Base-by-base conservation (phyloP, 345 rosid genomes). In the Mangifera indica region DNA sequence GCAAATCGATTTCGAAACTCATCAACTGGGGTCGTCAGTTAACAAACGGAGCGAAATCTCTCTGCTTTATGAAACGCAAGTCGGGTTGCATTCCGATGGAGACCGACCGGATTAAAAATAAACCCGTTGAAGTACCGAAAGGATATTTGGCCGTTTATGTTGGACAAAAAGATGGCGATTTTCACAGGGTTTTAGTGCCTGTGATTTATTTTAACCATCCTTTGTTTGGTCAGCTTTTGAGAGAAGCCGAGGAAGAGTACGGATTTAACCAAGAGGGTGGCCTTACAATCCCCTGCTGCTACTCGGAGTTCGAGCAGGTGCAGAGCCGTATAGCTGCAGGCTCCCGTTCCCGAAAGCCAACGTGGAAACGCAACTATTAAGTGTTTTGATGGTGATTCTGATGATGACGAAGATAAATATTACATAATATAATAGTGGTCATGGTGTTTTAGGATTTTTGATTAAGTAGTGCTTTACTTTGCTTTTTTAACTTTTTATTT, bases 161-260 rank as follows among this genome's bases (percentile, higher is more conserved):
- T 52, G 99, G 98, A 40, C 83, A 86, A 76, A 82, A 87, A 51
- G 96, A 87, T 67, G 86, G 85, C 2, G 98, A 92, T 37, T 85
- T 78, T 77, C 88, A 83, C 54, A 70, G 98, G 69, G 96, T 92
- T 72, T 60, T 91, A 77, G 88, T 95, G 37, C 99, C 99, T 3
- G 89, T 95, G 51, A 85, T 95, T 68, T 89, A 95, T 80, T 84
- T 90, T 71, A 95, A 95, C 80, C 98, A 95, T 76, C 99, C 99
- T 65, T 76, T 95, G 77, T 95, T 95, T 68, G 86, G 97, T 60
- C 83, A 86, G 82, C 81, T 95, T 17, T 76, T 95, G 62, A 85
- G 73, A 80, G 91, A 87, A 53, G 89, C 97, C 3, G 98, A 92
- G 60, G 77, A 83, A 75, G 99, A 88, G 74, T 95, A 85, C 54